These are phyloP conservation scores for Balakata baccata DNA, from an alignment of 345 rosid genomes.

Conservation along the genomic window DNA sequence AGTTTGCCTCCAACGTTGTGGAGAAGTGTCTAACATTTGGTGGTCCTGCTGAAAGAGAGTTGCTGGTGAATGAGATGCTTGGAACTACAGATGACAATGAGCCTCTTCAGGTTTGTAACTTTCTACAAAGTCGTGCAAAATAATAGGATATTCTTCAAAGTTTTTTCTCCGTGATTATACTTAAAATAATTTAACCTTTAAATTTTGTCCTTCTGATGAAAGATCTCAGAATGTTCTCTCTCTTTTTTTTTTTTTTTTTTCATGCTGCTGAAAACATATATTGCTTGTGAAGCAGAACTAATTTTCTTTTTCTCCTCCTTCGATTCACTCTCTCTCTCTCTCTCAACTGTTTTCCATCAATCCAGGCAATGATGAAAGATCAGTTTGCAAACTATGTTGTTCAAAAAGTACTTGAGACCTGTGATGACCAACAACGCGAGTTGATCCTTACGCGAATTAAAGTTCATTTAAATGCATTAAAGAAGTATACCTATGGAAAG, in stretches of 20 bases:
- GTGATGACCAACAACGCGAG: conserved; percentile 73
- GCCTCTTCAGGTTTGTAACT: conserved; percentile 81
- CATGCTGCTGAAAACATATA: background rate
- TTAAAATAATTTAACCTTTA: conserved; percentile 9
- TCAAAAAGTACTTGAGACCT: conserved; percentile 78
- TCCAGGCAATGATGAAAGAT: conserved; percentile 87
- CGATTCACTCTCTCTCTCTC: background rate
- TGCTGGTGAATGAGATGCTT: conserved; percentile 88
- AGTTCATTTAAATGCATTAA: conserved; percentile 71
- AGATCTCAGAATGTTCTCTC: background rate
- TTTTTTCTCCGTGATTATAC: background rate
- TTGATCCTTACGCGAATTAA: conserved; percentile 65
- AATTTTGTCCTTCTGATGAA: background rate
- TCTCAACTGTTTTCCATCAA: background rate
- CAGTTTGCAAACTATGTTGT: conserved; percentile 88
- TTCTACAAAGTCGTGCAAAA: background rate
- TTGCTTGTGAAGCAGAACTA: background rate
- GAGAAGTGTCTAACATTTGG: conserved; percentile 91
- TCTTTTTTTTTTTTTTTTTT: background rate
- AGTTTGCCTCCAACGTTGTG: conserved; percentile 92
- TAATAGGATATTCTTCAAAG: background rate
- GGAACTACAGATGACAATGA: conserved; percentile 92
- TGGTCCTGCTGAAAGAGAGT: conserved; percentile 59
- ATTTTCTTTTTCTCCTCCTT: conserved; percentile 3
- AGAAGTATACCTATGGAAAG: conserved; percentile 83